Percentiles rank a stretch among this genome's conserved stretches.
phyloP scores from a whole-genome alignment of 768 basidiomycete genomes.

The Mycena alexandri region DNA sequence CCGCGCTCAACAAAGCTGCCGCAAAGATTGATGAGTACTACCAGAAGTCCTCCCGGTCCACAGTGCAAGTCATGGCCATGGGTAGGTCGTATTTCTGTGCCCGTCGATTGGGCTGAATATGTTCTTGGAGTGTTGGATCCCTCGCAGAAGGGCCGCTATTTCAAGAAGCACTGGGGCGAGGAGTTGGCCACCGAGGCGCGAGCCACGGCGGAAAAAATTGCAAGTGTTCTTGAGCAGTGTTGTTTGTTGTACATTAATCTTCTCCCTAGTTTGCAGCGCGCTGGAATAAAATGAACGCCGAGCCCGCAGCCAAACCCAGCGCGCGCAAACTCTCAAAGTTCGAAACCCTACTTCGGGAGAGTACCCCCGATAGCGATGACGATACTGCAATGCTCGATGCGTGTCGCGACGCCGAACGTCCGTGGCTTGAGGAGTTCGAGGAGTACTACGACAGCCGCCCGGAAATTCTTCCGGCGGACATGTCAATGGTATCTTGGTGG shows the following conservation, averaged over 20 bases:
- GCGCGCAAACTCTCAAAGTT: neutral
- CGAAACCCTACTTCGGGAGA: neutral
- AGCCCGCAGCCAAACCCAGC: neutral
- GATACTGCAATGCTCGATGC: too few species aligned
- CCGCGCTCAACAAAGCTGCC: slow-evolving; percentile 42
- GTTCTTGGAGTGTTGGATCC: neutral
- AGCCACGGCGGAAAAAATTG: neutral
- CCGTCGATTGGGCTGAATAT: neutral
- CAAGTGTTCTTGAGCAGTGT: too few species aligned
- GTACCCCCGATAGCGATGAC: slow-evolving; percentile 8
- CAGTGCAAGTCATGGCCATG: slow-evolving; percentile 45
- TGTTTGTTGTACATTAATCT: too few species aligned
- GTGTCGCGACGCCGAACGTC: too few species aligned
- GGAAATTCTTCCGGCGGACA: neutral
- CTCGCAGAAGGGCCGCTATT: neutral
- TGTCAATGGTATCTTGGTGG: slow-evolving; percentile 12
- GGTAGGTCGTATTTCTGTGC: slow-evolving; percentile 39
- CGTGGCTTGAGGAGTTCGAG: slow-evolving; percentile 7
- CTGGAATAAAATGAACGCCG: too few species aligned
- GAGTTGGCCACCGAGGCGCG: slow-evolving; percentile 2
- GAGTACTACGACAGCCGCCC: slow-evolving; percentile 7
- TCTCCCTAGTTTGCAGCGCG: too few species aligned
- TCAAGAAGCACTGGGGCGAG: neutral
- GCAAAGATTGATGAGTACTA: slow-evolving; percentile 49
- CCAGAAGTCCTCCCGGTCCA: slow-evolving; percentile 35